Percentiles rank a stretch among this genome's conserved stretches.
Evolutionary conservation across 352 stramenopile species (phyloP).

Genomic region (Globisporangium viniferum): DNA sequence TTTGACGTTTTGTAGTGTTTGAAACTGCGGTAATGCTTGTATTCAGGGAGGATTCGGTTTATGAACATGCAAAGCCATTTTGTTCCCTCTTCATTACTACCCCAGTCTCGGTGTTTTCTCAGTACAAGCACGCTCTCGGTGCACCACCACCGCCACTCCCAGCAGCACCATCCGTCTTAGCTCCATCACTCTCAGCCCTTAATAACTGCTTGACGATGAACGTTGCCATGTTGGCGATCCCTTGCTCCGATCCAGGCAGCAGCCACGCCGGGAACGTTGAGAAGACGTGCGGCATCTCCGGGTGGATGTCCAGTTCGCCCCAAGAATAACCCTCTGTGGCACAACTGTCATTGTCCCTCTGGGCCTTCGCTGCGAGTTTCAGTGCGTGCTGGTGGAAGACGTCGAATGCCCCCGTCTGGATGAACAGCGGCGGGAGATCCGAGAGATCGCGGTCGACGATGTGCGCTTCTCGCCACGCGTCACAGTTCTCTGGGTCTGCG

Average conservation of each 20-base stretch:
- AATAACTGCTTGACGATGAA: constrained; percentile 20
- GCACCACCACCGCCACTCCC: background rate
- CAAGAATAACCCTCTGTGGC: constrained; percentile 4
- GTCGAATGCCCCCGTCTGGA: constrained; percentile 48
- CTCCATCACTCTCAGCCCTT: background rate
- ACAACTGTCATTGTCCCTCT: constrained; percentile 14
- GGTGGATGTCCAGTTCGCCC: constrained; percentile 29
- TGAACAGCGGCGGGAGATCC: constrained; percentile 37
- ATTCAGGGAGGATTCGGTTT: background rate
- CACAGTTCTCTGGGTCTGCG: background rate
- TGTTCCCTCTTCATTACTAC: background rate
- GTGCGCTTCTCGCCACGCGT: constrained; percentile 33
- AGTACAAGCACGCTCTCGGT: background rate
- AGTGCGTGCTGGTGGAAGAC: constrained; percentile 41
- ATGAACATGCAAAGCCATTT: background rate
- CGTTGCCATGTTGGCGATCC: constrained; percentile 16
- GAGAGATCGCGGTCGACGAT: constrained; percentile 40
- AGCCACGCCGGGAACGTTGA: constrained; percentile 17
- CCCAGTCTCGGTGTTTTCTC: background rate
- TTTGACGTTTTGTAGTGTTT: too few relatives aligned
- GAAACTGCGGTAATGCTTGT: background rate
- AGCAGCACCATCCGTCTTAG: background rate
- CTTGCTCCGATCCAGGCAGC: constrained; percentile 15
- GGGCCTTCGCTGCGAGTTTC: constrained; percentile 30
- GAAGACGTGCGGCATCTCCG: constrained; percentile 29